phyloP scores from a whole-genome alignment of 768 basidiomycete genomes.

The Daedaleopsis sinensis region DNA sequence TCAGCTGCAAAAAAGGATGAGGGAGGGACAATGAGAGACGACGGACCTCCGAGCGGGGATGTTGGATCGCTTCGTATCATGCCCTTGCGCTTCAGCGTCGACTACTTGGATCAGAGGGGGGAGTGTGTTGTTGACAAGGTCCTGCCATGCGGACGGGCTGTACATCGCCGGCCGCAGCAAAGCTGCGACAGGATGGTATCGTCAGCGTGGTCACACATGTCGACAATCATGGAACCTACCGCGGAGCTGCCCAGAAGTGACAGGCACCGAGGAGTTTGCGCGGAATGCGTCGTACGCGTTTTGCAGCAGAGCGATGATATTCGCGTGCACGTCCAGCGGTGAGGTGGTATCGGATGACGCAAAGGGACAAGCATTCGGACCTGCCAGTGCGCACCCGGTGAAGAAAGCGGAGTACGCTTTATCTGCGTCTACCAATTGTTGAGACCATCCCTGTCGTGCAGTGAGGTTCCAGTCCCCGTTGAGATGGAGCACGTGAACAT shows the following conservation, averaged over 20 bases:
- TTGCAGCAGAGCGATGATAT: constrained; percentile 1
- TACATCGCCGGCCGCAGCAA: background rate
- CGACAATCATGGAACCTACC: background rate
- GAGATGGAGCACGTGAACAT: background rate
- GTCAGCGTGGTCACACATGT: background rate
- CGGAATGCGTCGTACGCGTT: background rate
- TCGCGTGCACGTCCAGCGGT: background rate
- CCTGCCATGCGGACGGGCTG: background rate
- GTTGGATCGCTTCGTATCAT: background rate
- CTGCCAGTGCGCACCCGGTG: constrained; percentile 16
- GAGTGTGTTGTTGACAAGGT: background rate
- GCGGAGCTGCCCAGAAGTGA: constrained; percentile 6
- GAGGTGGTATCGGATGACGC: background rate
- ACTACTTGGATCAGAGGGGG: background rate
- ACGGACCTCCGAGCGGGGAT: too few relatives aligned
- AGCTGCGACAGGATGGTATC: background rate
- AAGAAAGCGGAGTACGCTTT: constrained; percentile 7
- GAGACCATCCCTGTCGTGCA: too few relatives aligned
- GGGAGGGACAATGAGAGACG: background rate
- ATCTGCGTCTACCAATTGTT: background rate
- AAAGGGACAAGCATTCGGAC: constrained; percentile 4
- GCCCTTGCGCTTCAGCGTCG: background rate
- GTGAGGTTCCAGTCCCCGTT: too few relatives aligned
- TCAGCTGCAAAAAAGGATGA: too few relatives aligned
- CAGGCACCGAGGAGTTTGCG: background rate